Evolutionary conservation across 352 stramenopile genomes (phyloP).

Genomic region (Plasmopara halstedii): DNA sequence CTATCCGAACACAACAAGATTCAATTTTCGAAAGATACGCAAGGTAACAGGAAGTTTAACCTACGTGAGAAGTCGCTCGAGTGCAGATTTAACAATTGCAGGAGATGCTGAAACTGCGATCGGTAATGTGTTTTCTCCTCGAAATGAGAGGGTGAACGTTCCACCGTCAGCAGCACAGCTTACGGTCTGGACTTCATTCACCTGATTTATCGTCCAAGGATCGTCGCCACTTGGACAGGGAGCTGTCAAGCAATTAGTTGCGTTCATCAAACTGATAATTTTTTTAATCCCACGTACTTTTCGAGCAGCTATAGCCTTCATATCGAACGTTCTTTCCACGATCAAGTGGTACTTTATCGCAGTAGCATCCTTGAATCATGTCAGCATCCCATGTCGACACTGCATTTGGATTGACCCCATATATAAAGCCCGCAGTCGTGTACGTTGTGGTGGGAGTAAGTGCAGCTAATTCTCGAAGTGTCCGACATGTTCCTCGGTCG

Average conservation of each 20-base stretch:
- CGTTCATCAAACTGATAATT: no score
- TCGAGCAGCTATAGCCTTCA: slow-evolving; percentile 70
- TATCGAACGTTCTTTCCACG: slow-evolving; percentile 43
- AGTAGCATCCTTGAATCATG: slow-evolving; percentile 80
- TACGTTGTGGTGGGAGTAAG: slow-evolving; percentile 36
- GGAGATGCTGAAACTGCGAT: slow-evolving; percentile 28
- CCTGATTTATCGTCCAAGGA: slow-evolving; percentile 67
- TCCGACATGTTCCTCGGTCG: slow-evolving; percentile 37
- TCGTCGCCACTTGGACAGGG: slow-evolving; percentile 84
- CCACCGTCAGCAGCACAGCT: slow-evolving; percentile 60
- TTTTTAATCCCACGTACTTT: slow-evolving; percentile 23
- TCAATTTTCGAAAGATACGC: slow-evolving; percentile 1
- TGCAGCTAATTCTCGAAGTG: slow-evolving; percentile 43
- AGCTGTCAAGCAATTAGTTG: slow-evolving; percentile 30
- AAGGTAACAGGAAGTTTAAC: background rate
- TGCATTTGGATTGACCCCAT: slow-evolving; percentile 69
- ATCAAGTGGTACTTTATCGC: slow-evolving; percentile 66
- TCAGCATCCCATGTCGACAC: slow-evolving; percentile 83
- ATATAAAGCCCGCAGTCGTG: slow-evolving; percentile 36
- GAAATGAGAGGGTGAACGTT: slow-evolving; percentile 72
- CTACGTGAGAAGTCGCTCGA: slow-evolving; percentile 55
- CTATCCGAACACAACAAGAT: slow-evolving; percentile 14
- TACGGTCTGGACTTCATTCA: slow-evolving; percentile 73
- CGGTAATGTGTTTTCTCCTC: slow-evolving; percentile 43
- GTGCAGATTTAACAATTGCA: slow-evolving; percentile 21